Evolutionary conservation across 2,329 filamentous ascomycete genomes (phyloP), one percentile per base, ranked within the genome.

Genomic region (Parascedosporium putredinis): DNA sequence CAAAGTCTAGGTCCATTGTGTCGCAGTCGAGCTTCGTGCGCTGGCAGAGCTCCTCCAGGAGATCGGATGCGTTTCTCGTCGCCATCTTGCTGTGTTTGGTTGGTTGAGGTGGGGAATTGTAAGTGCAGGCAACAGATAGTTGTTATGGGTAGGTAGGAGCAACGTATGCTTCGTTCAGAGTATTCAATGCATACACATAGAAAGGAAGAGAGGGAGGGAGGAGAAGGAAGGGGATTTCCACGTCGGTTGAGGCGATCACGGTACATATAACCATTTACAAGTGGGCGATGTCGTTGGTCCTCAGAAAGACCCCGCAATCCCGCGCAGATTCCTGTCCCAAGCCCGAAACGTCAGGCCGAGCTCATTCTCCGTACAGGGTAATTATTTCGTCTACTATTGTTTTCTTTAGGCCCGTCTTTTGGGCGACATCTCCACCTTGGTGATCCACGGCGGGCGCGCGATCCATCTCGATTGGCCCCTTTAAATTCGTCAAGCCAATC

Each of bases 21-120:
- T 67, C 65, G 44, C 65, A 66, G 53, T 64, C 63, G 25, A 67
- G 57, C 24, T 56, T 53, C 45, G 57, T 64, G 31, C 52, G 51
- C 36, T 59, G 45, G 3, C 63, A 61, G 3, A 65, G 56, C 24
- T 51, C 53, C 5, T 61, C 55, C 1, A 65, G 49, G 0, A 64
- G 51, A 6, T 42, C 20, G 3, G 38, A 42, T 20, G 38, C 38
- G 23, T 3, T 42, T 42, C 20, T 42, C 20, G 47, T 43, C 24
- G 47, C 36, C 47, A 49, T 49, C 16, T 49, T 31, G 24, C 7
- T 18, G 18, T 3, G 18, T 14, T 3, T 38, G 33, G 10, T 23
- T 5, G 5, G 14, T 20, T 45, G 3, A 45, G 22, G 10, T 25
- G 43, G 3, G 8, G 23, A 4, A 8, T 45, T 45, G 18, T 45